phyloP scores from a whole-genome alignment of 73 alveolate species.

The Symbiodinium pilosum region DNA sequence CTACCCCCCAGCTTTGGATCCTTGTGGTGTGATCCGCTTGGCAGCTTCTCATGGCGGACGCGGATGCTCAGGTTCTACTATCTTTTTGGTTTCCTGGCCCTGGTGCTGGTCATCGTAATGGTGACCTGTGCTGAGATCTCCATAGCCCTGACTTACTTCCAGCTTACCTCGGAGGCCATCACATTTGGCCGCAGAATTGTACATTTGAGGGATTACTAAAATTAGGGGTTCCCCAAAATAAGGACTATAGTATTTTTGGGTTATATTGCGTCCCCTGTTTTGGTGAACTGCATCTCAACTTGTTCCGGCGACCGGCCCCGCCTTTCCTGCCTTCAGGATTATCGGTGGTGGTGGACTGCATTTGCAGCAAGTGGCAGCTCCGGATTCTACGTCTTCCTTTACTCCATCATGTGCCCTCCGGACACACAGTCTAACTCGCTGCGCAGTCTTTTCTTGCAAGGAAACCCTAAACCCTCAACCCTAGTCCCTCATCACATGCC shows the following conservation, averaged over 20 bases:
- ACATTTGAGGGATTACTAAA: too few relatives aligned
- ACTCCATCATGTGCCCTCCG: constrained; percentile 86
- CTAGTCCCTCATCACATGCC: too few relatives aligned
- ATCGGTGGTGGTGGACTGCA: constrained; percentile 97
- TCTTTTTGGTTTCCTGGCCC: constrained; percentile 86
- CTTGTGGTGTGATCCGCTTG: neutral
- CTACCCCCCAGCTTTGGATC: neutral
- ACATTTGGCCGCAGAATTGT: neutral
- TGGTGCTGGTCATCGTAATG: constrained; percentile 94
- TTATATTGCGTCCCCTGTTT: too few relatives aligned
- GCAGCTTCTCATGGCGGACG: neutral
- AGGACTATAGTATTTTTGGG: neutral
- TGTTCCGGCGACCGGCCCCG: neutral
- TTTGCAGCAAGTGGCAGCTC: constrained; percentile 96
- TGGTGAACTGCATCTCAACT: neutral
- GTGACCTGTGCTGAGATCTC: constrained; percentile 96
- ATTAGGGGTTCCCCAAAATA: neutral
- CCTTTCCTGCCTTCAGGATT: constrained; percentile 96
- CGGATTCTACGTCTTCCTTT: constrained; percentile 96
- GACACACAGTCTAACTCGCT: neutral
- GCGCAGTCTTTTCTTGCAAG: neutral
- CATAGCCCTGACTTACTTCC: constrained; percentile 95
- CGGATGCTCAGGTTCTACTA: constrained; percentile 44
- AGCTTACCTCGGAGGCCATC: constrained; percentile 85
- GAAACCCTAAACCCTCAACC: neutral